Conservation (phyloP, 2,329 filamentous ascomycete genomes). For the Pestalotiopsis sp. region DNA sequence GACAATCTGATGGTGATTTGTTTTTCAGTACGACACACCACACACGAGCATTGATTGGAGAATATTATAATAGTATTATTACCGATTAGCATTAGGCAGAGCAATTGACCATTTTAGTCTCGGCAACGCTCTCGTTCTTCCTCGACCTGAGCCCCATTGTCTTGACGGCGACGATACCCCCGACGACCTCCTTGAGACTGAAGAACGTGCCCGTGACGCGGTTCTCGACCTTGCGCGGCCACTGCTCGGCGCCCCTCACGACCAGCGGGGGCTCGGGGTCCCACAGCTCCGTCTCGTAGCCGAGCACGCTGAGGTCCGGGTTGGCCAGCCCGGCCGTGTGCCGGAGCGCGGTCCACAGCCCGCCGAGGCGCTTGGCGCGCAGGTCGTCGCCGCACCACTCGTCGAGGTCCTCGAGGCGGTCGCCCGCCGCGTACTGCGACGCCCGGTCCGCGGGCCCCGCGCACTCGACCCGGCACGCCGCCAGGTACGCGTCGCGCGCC, state of each 20-base stretch:
- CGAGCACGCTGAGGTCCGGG: not conserved
- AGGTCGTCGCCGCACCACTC: not conserved
- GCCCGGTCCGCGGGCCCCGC: not conserved
- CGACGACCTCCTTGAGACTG: not conserved
- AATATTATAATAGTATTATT: not conserved
- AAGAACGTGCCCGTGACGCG: not conserved
- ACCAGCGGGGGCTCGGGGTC: constrained; percentile 7
- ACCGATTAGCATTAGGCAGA: not conserved
- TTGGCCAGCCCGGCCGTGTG: not conserved
- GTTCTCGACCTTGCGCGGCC: not conserved
- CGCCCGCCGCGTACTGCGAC: not conserved
- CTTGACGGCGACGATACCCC: not conserved
- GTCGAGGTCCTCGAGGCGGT: not conserved
- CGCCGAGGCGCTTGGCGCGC: not conserved
- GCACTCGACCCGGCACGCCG: not conserved
- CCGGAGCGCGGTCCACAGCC: not conserved
- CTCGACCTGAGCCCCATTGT: not conserved
- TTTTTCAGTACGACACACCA: too few species aligned
- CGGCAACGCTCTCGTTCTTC: not conserved
- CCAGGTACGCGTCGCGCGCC: constrained; percentile 4
- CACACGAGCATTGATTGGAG: too few species aligned
- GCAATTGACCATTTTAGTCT: not conserved
- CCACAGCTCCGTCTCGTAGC: constrained; percentile 9
- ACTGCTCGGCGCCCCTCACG: not conserved
- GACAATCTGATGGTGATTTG: too few species aligned